These are phyloP conservation scores for Posidonia oceanica DNA, from an alignment of 116 monocot species.

Conservation along the genomic window DNA sequence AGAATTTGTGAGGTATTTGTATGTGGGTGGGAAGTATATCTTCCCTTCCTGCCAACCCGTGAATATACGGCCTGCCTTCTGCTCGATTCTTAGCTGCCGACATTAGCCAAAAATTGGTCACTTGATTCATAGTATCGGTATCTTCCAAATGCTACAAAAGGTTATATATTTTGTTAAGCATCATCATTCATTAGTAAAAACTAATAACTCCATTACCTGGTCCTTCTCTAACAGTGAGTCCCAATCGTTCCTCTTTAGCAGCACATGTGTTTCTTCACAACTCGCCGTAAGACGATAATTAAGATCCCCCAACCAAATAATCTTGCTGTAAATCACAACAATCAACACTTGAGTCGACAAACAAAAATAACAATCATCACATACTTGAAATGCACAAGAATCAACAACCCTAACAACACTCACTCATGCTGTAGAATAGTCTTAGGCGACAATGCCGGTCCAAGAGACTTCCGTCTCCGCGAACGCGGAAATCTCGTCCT, in stretches of 20 bases:
- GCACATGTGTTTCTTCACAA: slow-evolving; percentile 24
- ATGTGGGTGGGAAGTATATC: slow-evolving; percentile 70
- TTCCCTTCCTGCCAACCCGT: slow-evolving; percentile 65
- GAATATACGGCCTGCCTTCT: slow-evolving; percentile 49
- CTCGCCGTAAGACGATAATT: slow-evolving; percentile 43
- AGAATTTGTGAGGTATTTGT: slow-evolving; percentile 57
- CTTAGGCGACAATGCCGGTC: slow-evolving; percentile 9
- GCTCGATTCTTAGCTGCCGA: slow-evolving; percentile 46
- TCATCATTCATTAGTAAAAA: too few species aligned
- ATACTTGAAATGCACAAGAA: too few species aligned
- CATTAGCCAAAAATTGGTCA: neutral
- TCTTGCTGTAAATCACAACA: slow-evolving; percentile 24
- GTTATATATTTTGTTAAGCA: too few species aligned
- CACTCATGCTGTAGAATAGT: slow-evolving; percentile 43
- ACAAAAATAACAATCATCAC: too few species aligned
- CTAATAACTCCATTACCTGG: slow-evolving; percentile 25
- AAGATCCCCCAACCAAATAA: slow-evolving; percentile 76
- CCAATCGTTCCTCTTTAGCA: slow-evolving; percentile 47
- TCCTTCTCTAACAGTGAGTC: slow-evolving; percentile 50
- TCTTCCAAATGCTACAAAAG: too few species aligned
- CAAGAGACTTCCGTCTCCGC: neutral
- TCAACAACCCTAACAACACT: neutral
- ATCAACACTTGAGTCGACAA: neutral
- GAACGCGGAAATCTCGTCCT: slow-evolving; percentile 38
- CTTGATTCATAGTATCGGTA: neutral